Percentiles rank a stretch among this genome's conserved stretches.
Evolutionary conservation across 352 stramenopile genomes (phyloP).

Genomic region (Paralagenidium karlingii): DNA sequence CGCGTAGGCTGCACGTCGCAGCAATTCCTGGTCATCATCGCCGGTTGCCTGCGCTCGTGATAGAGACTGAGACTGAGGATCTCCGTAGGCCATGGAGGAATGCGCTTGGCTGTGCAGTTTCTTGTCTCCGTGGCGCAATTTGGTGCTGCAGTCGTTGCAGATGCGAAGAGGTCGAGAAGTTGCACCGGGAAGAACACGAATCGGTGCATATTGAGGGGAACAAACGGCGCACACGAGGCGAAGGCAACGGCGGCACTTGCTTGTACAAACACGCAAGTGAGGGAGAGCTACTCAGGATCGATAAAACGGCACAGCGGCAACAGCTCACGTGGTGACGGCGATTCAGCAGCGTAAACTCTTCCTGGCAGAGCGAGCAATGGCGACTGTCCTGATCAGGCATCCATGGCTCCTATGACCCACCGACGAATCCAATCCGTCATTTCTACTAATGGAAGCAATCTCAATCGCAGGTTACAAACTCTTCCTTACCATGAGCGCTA

Average conservation of each 20-base stretch:
- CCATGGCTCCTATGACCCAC: constrained; percentile 30
- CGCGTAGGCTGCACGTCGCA: too few species aligned
- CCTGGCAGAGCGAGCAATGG: constrained; percentile 35
- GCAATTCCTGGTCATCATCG: too few species aligned
- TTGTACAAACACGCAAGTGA: neutral
- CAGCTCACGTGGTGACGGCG: constrained; percentile 51
- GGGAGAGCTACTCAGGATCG: neutral
- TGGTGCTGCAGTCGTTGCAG: constrained; percentile 24
- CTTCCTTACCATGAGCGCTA: constrained; percentile 25
- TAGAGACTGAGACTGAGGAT: too few species aligned
- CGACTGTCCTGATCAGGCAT: constrained; percentile 45
- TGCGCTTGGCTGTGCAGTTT: too few species aligned
- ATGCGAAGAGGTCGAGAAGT: constrained; percentile 28
- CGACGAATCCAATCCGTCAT: neutral
- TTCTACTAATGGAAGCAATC: neutral
- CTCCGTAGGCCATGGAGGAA: too few species aligned
- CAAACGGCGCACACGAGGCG: constrained; percentile 54
- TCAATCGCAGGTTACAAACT: neutral
- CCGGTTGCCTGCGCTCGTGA: too few species aligned
- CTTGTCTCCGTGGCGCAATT: constrained; percentile 15
- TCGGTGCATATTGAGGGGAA: constrained; percentile 25
- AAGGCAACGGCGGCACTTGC: constrained; percentile 44
- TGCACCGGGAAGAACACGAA: constrained; percentile 35
- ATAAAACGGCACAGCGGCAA: neutral
- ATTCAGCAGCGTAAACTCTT: constrained; percentile 61